phyloP scores from a whole-genome alignment of 148 eudicot genomes.

The Agrostemma githago region DNA sequence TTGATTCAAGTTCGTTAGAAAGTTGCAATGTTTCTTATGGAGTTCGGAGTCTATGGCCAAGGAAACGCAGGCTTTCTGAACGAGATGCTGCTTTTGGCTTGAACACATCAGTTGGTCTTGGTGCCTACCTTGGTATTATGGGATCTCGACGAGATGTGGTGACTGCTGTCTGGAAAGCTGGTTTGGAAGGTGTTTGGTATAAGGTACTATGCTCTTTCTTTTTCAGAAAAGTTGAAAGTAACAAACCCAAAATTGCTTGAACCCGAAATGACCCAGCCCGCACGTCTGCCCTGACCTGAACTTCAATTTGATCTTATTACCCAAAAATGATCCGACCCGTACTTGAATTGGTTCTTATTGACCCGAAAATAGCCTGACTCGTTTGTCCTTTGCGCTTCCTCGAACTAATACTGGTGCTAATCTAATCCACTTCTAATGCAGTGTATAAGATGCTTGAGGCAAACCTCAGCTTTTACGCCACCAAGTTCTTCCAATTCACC shows the following conservation, averaged over 20 bases:
- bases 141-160: slow-evolving; percentile 97
- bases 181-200: slow-evolving; percentile 96
- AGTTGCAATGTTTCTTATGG: slow-evolving; percentile 55
- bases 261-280: no score
- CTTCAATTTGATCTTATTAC: no score
- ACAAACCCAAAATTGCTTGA: no score
- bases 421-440: slow-evolving; percentile 28
- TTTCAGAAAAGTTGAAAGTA: not conserved
- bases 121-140: slow-evolving; percentile 98
- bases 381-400: not conserved
- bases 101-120: slow-evolving; percentile 91
- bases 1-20: slow-evolving; percentile 46
- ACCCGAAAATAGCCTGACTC: not conserved
- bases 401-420: not conserved
- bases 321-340: no score
- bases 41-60: slow-evolving; percentile 86
- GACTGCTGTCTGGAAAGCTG: slow-evolving; percentile 94
- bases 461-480: slow-evolving; percentile 77
- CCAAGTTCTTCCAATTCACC: slow-evolving; percentile 43
- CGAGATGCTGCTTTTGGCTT: slow-evolving; percentile 97
- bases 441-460: slow-evolving; percentile 97
- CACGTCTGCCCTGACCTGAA: no score
- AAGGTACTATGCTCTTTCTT: slow-evolving; percentile 45
- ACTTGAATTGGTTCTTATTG: no score
- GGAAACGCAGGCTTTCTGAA: slow-evolving; percentile 90